Conservation (phyloP, 306 rosid genomes). For the Begonia loranthoides region DNA sequence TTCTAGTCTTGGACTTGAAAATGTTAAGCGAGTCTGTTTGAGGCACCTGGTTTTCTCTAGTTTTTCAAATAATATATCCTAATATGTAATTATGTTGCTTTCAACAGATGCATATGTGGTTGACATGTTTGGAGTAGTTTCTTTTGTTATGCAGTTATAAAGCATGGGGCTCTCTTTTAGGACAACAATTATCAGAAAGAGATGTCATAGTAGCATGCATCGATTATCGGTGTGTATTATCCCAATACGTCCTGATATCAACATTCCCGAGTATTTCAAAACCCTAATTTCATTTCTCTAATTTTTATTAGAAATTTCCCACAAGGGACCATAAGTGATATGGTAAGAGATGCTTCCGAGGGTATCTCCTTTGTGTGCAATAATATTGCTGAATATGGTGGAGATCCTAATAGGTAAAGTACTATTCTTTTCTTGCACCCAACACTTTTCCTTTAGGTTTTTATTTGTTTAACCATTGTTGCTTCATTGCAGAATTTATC, state of each 20-base stretch:
- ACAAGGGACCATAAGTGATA: slow-evolving; percentile 84
- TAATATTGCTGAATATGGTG: slow-evolving; percentile 84
- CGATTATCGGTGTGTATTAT: slow-evolving; percentile 53
- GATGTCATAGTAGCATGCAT: slow-evolving; percentile 90
- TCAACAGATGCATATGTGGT: not conserved
- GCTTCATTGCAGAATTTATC: slow-evolving; percentile 43
- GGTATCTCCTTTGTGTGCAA: slow-evolving; percentile 89
- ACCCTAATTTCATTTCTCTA: not conserved
- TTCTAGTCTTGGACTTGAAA: not conserved
- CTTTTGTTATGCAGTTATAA: slow-evolving; percentile 46
- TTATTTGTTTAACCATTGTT: slow-evolving; percentile 2
- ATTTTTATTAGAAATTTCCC: slow-evolving; percentile 72
- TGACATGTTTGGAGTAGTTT: slow-evolving; percentile 2
- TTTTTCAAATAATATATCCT: too few relatives aligned
- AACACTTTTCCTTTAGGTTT: not conserved
- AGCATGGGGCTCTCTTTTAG: slow-evolving; percentile 96
- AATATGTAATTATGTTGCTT: too few relatives aligned
- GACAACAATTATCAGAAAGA: slow-evolving; percentile 77
- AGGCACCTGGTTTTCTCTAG: too few relatives aligned
- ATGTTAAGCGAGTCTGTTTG: not conserved
- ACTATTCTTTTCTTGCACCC: not conserved
- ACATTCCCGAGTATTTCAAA: not conserved
- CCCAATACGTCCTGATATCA: not conserved
- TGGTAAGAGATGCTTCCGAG: slow-evolving; percentile 72
- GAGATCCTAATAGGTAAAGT: slow-evolving; percentile 64